These are phyloP conservation scores for Monosporozyma siamensis DNA, from an alignment of 805 yeast species.

Conservation along the genomic window DNA sequence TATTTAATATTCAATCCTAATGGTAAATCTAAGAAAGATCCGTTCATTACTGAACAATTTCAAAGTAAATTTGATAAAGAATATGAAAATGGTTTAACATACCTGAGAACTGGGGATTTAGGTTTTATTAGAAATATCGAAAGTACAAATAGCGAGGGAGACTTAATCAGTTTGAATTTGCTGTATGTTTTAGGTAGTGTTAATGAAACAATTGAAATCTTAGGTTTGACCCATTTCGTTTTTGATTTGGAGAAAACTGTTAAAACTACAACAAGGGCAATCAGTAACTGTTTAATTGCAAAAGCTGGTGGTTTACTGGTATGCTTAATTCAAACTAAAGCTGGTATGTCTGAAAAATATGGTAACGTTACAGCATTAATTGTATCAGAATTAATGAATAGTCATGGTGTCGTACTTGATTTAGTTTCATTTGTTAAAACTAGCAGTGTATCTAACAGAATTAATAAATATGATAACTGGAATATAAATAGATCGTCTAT, in stretches of 20 bases:
- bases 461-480: conserved; percentile 41
- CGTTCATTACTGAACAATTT: conserved; percentile 46
- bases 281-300: conserved; percentile 51
- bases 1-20: conserved; percentile 40
- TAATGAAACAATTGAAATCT: conserved; percentile 78
- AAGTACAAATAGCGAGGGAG: conserved; percentile 34
- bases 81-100: conserved; percentile 54
- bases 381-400: conserved; percentile 66
- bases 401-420: conserved; percentile 76
- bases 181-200: conserved; percentile 78
- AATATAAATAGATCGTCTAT: conserved; percentile 68
- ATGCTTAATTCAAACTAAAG: conserved; percentile 57
- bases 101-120: conserved; percentile 84
- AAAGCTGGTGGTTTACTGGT: conserved; percentile 75
- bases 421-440: conserved; percentile 65
- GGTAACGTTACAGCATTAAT: conserved; percentile 79
- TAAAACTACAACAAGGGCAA: conserved; percentile 39
- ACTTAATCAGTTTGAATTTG: conserved; percentile 49
- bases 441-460: conserved; percentile 21
- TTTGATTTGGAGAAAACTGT: conserved; percentile 69
- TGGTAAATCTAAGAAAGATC: conserved; percentile 39
- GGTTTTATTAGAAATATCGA: conserved; percentile 81
- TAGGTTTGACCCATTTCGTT: conserved; percentile 89
- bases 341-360: conserved; percentile 35
- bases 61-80: conserved; percentile 50